Base-by-base conservation (phyloP, 345 rosid genomes). In the Camelina hispida region DNA sequence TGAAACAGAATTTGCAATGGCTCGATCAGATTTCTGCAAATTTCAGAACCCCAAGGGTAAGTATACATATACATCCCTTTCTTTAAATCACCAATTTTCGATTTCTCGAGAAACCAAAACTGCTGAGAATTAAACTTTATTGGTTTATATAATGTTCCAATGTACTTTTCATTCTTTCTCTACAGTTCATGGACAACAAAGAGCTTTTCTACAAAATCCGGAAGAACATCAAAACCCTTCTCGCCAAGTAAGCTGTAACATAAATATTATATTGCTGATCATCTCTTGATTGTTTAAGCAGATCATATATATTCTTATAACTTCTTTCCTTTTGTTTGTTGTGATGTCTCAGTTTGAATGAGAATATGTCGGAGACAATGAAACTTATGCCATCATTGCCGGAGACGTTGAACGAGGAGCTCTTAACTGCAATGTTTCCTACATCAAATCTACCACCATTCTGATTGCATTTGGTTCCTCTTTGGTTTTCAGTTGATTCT, bases 331-430 rank as follows among this genome's bases (percentile, higher is more conserved):
- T 30, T 1, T 46, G 48, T 46, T 60, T 34, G 37, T 42, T 32
- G 18, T 0, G 64, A 54, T 54, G 0, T 68, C 80, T 75, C 91
- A 93, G 97, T 62, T 65, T 87, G 81, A 72, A 82, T 58, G 86
- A 63, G 58, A 63, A 85, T 35, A 76, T 59, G 62, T 85, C 87
- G 1, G 93, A 89, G 46, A 53, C 69, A 68, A 91, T 86, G 97
- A 84, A 83, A 83, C 87, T 79, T 85, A 91, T 91, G 98, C 97
- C 93, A 14, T 68, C 81, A 0, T 85, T 91, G 25, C 87, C 90
- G 0, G 89, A 79, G 54, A 82, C 46, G 74, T 28, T 93, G 77
- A 84, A 82, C 3, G 88, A 85, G 3, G 87, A 81, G 42, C 88
- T 91, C 15, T 84, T 80, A 32, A 62, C 74, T 64, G 55, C 82